Conservation (phyloP, 2,329 filamentous ascomycete genomes). For the Colletotrichum sp. region DNA sequence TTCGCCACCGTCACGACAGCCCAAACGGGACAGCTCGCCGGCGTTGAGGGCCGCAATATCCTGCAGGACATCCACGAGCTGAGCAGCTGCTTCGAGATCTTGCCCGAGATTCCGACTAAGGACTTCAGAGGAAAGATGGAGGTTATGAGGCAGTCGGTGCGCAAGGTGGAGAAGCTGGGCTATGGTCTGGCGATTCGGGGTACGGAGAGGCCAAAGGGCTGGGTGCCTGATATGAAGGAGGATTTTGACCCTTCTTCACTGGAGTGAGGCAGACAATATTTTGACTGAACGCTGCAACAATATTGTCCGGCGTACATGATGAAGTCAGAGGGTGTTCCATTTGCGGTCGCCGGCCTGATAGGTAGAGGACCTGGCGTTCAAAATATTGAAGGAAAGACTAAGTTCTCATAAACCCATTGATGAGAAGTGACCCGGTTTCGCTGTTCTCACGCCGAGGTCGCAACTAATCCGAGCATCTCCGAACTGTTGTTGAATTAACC, state of each 20-base stretch:
- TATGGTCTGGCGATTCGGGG: slow-evolving; percentile 90
- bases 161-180: slow-evolving; percentile 90
- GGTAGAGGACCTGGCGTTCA: not conserved
- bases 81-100: slow-evolving; percentile 75
- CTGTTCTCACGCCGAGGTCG: not conserved
- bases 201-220: slow-evolving; percentile 87
- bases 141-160: slow-evolving; percentile 86
- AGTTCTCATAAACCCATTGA: accelerated
- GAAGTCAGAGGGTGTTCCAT: not conserved
- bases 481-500: not conserved
- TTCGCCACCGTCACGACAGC: slow-evolving; percentile 92
- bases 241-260: slow-evolving; percentile 14
- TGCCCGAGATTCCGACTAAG: slow-evolving; percentile 64
- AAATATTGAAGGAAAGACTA: not conserved
- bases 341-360: not conserved
- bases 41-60: slow-evolving; percentile 58
- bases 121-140: slow-evolving; percentile 79
- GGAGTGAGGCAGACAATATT: not conserved
- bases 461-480: not conserved
- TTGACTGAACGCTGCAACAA: not conserved
- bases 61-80: slow-evolving; percentile 82
- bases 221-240: slow-evolving; percentile 77
- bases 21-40: slow-evolving; percentile 64
- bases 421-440: not conserved
- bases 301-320: not conserved